Base-by-base conservation (phyloP, 2,329 filamentous ascomycete genomes). In the Verticillium longisporum region DNA sequence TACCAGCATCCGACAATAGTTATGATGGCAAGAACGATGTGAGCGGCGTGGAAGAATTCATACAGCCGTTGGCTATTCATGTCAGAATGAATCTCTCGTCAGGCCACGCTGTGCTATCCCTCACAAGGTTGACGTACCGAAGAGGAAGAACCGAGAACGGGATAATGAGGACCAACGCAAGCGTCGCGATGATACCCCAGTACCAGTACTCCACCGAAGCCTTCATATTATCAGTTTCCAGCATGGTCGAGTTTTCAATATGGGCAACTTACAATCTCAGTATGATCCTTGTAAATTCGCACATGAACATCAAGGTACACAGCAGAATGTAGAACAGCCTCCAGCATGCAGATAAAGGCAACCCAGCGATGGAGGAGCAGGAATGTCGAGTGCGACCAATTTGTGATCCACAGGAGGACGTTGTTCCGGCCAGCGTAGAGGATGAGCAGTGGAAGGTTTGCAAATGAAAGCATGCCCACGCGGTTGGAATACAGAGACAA, bases 331-430 rank as follows among this genome's bases (percentile, higher is more conserved):
- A 83, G 55, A 9, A 76, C 67, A 0, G 75, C 78, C 56, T 85
- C 74, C 0, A 82, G 55, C 1, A 75, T 74, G 32, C 72, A 75
- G 7, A 83, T 70, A 26, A 74, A 68, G 0, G 79, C 80, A 1
- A 80, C 68, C 78, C 78, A 83, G 11, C 80, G 73, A 63, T 84
- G 81, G 0, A 83, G 69, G 0, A 83, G 66, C 3, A 83, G 62
- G 59, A 73, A 83, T 0, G 81, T 83, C 0, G 74, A 74, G 62
- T 80, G 76, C 0, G 72, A 76, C 79, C 80, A 83, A 64, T 79
- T 74, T 6, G 81, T 82, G 1, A 81, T 50, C 69, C 74, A 78
- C 0, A 83, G 72, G 0, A 82, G 71, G 2, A 82, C 26, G 59
- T 79, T 82, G 64, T 83, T 83, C 1, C 81, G 70, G 0, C 74